Percentiles rank a stretch among this genome's conserved stretches.
These are phyloP conservation scores for Lotus japonicus DNA, from an alignment of 306 rosid species.

Conservation along the genomic window DNA sequence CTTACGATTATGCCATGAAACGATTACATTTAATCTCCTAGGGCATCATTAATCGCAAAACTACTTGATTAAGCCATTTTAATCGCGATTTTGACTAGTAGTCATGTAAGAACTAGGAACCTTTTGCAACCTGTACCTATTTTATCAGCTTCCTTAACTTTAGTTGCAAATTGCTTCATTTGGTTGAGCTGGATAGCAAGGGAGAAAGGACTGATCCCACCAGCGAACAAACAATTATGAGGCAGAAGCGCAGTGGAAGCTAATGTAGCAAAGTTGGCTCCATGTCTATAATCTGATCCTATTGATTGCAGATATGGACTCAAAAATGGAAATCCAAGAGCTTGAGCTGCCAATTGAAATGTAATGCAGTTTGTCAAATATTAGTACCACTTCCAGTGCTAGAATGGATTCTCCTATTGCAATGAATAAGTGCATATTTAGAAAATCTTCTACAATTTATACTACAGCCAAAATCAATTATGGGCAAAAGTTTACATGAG, in stretches of 20 bases:
- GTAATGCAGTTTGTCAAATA: neutral
- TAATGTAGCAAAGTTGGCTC: slow-evolving; percentile 73
- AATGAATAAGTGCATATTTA: neutral
- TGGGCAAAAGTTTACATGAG: no score
- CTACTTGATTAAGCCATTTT: no score
- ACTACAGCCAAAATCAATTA: no score
- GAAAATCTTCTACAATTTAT: no score
- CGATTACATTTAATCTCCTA: no score
- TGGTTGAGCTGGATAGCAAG: slow-evolving; percentile 92
- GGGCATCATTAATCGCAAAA: no score
- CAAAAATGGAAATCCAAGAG: slow-evolving; percentile 63
- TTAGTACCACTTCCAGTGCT: neutral
- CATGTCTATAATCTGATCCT: slow-evolving; percentile 61
- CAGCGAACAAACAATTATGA: slow-evolving; percentile 34
- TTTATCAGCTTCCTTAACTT: slow-evolving; percentile 17
- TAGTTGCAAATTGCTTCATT: slow-evolving; percentile 25
- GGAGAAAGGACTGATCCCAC: slow-evolving; percentile 70
- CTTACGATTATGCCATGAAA: no score
- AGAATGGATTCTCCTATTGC: neutral
- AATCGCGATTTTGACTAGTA: no score
- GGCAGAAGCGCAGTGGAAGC: slow-evolving; percentile 90
- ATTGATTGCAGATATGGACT: slow-evolving; percentile 82
- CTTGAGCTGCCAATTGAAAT: slow-evolving; percentile 53
- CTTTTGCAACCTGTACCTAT: slow-evolving; percentile 33
- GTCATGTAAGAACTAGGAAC: neutral